phyloP scores from a whole-genome alignment of 768 basidiomycete species.

The Tricholoma matsutake region DNA sequence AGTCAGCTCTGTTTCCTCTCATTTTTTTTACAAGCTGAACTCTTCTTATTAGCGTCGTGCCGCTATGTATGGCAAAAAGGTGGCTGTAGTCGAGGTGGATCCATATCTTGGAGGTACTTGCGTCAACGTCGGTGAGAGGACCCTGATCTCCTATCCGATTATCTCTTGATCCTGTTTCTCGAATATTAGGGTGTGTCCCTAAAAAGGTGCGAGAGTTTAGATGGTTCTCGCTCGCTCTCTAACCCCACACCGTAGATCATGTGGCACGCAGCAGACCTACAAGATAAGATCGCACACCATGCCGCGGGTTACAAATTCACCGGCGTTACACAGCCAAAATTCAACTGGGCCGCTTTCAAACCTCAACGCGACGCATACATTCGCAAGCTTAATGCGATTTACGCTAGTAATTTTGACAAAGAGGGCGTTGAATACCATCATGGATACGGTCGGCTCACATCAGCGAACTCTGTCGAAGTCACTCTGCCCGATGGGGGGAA shows the following conservation, averaged over 20 bases:
- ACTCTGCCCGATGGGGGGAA: constrained; percentile 61
- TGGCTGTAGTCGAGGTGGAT: constrained; percentile 81
- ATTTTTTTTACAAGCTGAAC: background rate
- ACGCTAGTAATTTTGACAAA: constrained; percentile 82
- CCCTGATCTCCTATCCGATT: background rate
- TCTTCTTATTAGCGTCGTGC: constrained; percentile 71
- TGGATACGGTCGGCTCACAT: constrained; percentile 73
- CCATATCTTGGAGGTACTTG: constrained; percentile 88
- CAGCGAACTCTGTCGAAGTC: constrained; percentile 70
- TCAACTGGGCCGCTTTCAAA: constrained; percentile 91
- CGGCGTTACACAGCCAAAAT: constrained; percentile 55
- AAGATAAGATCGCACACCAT: constrained; percentile 80
- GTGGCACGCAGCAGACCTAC: constrained; percentile 94
- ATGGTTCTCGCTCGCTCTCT: background rate
- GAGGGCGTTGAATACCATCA: constrained; percentile 87
- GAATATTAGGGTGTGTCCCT: constrained; percentile 80
- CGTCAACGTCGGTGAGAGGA: constrained; percentile 86
- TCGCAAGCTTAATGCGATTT: constrained; percentile 82
- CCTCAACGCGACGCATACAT: constrained; percentile 96
- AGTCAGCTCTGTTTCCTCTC: constrained; percentile 40
- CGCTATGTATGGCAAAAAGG: constrained; percentile 88
- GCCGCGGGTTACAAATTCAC: constrained; percentile 69
- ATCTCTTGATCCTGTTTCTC: background rate
- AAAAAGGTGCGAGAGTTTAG: constrained; percentile 67
- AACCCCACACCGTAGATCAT: constrained; percentile 65